These are phyloP conservation scores for Hypomyces rosellus DNA, from an alignment of 2,329 filamentous ascomycete genomes.

Conservation along the genomic window DNA sequence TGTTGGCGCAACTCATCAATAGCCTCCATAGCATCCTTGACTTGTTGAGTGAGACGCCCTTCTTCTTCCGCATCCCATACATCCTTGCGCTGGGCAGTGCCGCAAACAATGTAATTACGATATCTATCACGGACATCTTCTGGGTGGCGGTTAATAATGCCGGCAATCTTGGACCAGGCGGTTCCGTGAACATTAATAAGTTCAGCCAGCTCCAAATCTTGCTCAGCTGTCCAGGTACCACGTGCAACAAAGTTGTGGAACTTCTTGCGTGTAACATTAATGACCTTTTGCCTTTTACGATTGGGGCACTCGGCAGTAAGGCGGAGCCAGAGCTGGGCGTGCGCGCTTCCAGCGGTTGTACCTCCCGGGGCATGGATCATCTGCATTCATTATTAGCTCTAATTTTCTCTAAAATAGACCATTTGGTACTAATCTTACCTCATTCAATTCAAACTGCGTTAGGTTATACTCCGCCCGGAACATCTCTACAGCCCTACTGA, in stretches of 20 bases:
- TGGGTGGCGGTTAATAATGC: constrained; percentile 56
- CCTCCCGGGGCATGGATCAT: constrained; percentile 32
- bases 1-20: constrained; percentile 35
- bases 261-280: constrained; percentile 51
- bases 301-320: constrained; percentile 44
- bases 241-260: constrained; percentile 60
- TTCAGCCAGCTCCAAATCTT: constrained; percentile 30
- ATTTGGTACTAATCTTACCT: constrained; percentile 30
- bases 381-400: constrained; percentile 14
- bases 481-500: constrained; percentile 35
- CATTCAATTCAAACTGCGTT: constrained; percentile 41
- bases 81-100: constrained; percentile 44
- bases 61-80: constrained; percentile 59
- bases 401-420: constrained; percentile 14
- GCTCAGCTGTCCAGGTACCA: constrained; percentile 36
- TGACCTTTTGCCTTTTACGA: constrained; percentile 47
- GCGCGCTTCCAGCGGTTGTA: constrained; percentile 28
- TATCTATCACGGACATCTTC: constrained; percentile 65
- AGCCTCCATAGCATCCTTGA: constrained; percentile 45
- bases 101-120: constrained; percentile 59
- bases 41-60: constrained; percentile 41
- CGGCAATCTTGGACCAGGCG: constrained; percentile 57
- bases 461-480: constrained; percentile 39
- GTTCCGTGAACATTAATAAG: constrained; percentile 32
- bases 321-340: constrained; percentile 43